A percentile compares a stretch with the other conserved stretches of the same genome.
Conservation (phyloP, 208 protist species). For the Leishmania guyanensis region DNA sequence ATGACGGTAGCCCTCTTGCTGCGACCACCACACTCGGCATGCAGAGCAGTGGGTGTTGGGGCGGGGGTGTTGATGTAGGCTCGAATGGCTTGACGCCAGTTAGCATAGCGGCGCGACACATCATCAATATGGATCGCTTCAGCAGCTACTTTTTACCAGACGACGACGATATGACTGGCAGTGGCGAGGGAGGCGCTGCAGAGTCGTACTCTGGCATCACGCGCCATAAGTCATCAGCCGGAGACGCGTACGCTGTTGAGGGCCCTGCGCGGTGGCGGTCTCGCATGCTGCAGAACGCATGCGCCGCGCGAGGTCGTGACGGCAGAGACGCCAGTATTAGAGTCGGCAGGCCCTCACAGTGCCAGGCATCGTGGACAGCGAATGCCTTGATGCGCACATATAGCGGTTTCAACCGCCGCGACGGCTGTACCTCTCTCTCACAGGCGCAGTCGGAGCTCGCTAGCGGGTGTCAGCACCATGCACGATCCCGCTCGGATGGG, state of each 20-base stretch:
- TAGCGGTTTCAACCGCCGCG: background rate
- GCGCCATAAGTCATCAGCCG: background rate
- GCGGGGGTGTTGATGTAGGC: background rate
- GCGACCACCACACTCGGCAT: background rate
- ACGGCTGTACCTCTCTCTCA: background rate
- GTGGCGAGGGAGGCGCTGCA: background rate
- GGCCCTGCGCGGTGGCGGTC: slow-evolving; percentile 33
- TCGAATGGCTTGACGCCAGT: slow-evolving; percentile 3
- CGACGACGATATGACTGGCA: background rate
- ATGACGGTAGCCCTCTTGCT: background rate
- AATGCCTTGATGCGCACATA: background rate
- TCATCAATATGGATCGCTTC: slow-evolving; percentile 62
- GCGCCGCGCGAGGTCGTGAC: background rate
- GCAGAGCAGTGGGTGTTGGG: background rate
- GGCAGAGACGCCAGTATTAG: background rate
- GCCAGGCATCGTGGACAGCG: background rate
- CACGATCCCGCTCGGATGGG: slow-evolving; percentile 11
- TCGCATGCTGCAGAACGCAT: slow-evolving; percentile 22
- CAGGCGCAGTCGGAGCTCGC: slow-evolving; percentile 1
- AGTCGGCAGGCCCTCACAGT: background rate
- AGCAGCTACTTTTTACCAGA: slow-evolving; percentile 54
- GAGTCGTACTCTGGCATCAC: background rate
- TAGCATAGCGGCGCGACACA: slow-evolving; percentile 19
- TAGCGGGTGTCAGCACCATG: background rate
- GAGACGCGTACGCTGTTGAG: slow-evolving; percentile 18